Base-by-base conservation (phyloP, 108 stramenopile species). In the Asterionellopsis glacialis region DNA sequence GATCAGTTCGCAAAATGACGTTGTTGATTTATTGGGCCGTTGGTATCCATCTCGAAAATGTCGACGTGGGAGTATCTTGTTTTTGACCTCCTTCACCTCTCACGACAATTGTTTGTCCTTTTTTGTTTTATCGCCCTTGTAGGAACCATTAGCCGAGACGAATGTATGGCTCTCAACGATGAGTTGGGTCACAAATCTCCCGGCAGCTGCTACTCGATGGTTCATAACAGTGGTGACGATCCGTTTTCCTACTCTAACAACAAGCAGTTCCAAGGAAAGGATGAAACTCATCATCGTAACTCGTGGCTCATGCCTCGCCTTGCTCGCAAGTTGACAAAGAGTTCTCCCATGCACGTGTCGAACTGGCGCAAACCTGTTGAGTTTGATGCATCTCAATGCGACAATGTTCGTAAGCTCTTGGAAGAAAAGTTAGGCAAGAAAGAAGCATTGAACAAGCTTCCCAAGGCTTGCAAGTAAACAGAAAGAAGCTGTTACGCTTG, bases 281-380 rank as follows among this genome's bases (percentile, higher is more conserved):
- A 70, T 39, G 69, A 57, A 23, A 50, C 41, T 9, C 26, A 45
- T 0, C 74, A 75, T 47, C 74, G 74, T 33, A 65, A 44, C 54
- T 72, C 70, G 41, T 77, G 76, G 76, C 68, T 78, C 12, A 73
- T 73, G 77, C 77, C 77, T 48, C 51, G 45, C 23, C 27, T 64
- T 19, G 73, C 73, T 18, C 61, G 67, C 48, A 62, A 73, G 14
- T 60, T 64, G 69, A 79, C 77, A 0, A 70, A 73, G 24, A 61
- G 70, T 11, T 59, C 45, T 25, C 57, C 52, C 43, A 52, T 64
- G 18, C 77, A 78, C 25, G 72, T 69, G 21, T 49, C 63, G 51
- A 57, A 72, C 41, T 78, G 77, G 77, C 63, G 67, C 42, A 48
- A 42, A 1, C 60, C 71, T 25, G 69, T 70, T 25, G 18, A 45